Base-by-base conservation (phyloP, 805 yeast species). In the Candida nitratophila region DNA sequence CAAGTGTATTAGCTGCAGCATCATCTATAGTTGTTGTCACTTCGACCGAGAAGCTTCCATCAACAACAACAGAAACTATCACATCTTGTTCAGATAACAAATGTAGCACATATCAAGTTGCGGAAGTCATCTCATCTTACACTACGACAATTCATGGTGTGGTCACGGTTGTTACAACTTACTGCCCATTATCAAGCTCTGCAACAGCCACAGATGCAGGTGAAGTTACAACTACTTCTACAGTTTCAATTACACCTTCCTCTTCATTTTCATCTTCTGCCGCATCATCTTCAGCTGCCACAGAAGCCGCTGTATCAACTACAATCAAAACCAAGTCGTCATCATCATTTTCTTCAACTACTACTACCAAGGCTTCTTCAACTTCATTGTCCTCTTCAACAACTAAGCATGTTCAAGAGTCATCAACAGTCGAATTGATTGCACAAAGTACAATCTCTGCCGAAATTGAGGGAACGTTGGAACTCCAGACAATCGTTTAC, bases 141-240 rank as follows among this genome's bases (percentile, higher is more conserved):
- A 47, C 53, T 14, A 53, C 57, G 1, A 50, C 55, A 14, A 41
- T 55, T 33, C 42, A 48, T 15, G 61, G 55, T 19, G 34, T 20
- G 16, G 47, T 44, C 5, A 50, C 59, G 6, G 56, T 50, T 15
- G 44, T 53, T 16, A 57, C 61, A 24, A 52, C 58, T n/a, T 51
- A 47, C 47, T 47, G 53, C 44, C 55, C 47, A 17, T n/a, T 17
- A 24, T 29, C 42, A 15, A 36, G 43, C 16, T 37, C 47, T 20
- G 42, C 53, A 10, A 44, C 46, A 15, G 44, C 51, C 17, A 42
- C 31, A 12, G 37, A 38, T 27, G 51, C 54, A 15, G 47, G 39
- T 17, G 49, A 42, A 17, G 37, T 47, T 30, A 17, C 5, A 11
- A 54, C 51, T 21, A 42, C 47, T n/a, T 57, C 31, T 16, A 26